phyloP scores from a whole-genome alignment of 805 yeast species.

The Saturnispora besseyi region DNA sequence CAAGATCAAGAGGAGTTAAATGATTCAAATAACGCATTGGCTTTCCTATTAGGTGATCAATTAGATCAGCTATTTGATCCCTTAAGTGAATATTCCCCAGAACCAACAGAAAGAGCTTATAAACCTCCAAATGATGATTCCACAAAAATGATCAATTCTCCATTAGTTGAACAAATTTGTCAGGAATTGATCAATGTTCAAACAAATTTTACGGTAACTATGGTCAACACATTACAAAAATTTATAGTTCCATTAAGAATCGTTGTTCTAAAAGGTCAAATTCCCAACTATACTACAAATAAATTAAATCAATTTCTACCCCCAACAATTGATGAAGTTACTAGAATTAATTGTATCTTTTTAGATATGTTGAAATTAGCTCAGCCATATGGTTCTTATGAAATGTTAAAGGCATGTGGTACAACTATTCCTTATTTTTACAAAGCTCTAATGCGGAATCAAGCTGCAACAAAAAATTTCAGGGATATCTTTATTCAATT shows the following conservation, averaged over 20 bases:
- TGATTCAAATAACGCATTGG: slow-evolving; percentile 67
- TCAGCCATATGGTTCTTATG: slow-evolving; percentile 58
- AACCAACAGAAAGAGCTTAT: slow-evolving; percentile 66
- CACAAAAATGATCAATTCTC: slow-evolving; percentile 16
- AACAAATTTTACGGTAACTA: slow-evolving; percentile 58
- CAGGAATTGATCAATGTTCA: slow-evolving; percentile 64
- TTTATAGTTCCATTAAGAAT: slow-evolving; percentile 73
- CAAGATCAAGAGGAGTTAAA: slow-evolving; percentile 24
- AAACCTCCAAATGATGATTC: slow-evolving; percentile 40
- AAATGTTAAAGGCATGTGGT: slow-evolving; percentile 72
- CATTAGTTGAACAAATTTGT: slow-evolving; percentile 43
- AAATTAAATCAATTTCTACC: slow-evolving; percentile 77
- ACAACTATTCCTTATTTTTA: slow-evolving; percentile 82
- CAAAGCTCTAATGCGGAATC: slow-evolving; percentile 88
- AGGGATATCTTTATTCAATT: slow-evolving; percentile 36
- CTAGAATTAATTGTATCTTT: slow-evolving; percentile 79
- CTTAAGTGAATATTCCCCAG: slow-evolving; percentile 84
- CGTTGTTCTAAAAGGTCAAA: slow-evolving; percentile 47
- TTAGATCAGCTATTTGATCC: slow-evolving; percentile 87
- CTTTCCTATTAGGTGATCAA: slow-evolving; percentile 73
- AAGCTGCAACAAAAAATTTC: slow-evolving; percentile 77
- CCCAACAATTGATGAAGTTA: slow-evolving; percentile 91
- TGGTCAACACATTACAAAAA: slow-evolving; percentile 70
- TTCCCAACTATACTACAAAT: slow-evolving; percentile 47
- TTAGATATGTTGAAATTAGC: slow-evolving; percentile 68